Evolutionary conservation across 108 stramenopile species (phyloP).

Genomic region (Skeletonema marinoi): DNA sequence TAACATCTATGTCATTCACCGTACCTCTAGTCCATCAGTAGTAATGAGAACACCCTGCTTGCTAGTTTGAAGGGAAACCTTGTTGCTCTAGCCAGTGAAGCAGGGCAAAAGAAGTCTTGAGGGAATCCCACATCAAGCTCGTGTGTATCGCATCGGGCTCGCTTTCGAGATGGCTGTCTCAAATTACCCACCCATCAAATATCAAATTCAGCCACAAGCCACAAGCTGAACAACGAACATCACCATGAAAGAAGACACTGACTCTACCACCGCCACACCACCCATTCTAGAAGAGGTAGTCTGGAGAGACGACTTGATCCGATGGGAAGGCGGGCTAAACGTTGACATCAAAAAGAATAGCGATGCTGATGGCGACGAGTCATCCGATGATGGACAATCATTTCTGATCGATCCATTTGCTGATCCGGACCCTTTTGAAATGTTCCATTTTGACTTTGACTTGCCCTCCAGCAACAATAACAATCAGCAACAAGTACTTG

Average conservation of each 20-base stretch:
- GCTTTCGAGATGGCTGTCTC: too few relatives aligned
- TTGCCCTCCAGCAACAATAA: neutral
- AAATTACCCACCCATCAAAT: too few relatives aligned
- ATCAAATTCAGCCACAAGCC: too few relatives aligned
- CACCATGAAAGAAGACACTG: neutral
- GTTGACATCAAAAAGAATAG: constrained; percentile 26
- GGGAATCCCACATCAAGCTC: too few relatives aligned
- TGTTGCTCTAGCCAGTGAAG: too few relatives aligned
- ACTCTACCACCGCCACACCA: neutral
- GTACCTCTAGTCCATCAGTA: too few relatives aligned
- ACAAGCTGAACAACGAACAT: too few relatives aligned
- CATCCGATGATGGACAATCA: neutral
- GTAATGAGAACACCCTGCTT: too few relatives aligned
- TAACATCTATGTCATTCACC: too few relatives aligned
- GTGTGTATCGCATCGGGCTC: too few relatives aligned
- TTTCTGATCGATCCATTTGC: neutral
- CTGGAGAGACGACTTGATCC: constrained; percentile 63
- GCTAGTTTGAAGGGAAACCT: too few relatives aligned
- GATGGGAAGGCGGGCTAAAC: constrained; percentile 52
- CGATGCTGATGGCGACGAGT: constrained; percentile 17
- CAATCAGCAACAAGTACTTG: constrained; percentile 28
- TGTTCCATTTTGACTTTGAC: constrained; percentile 25
- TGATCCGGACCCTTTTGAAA: constrained; percentile 38
- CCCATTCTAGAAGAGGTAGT: constrained; percentile 22
- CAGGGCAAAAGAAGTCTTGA: too few relatives aligned